These are phyloP conservation scores for Chlorella ohadii DNA, from an alignment of 139 green algal genomes.

Conservation along the genomic window DNA sequence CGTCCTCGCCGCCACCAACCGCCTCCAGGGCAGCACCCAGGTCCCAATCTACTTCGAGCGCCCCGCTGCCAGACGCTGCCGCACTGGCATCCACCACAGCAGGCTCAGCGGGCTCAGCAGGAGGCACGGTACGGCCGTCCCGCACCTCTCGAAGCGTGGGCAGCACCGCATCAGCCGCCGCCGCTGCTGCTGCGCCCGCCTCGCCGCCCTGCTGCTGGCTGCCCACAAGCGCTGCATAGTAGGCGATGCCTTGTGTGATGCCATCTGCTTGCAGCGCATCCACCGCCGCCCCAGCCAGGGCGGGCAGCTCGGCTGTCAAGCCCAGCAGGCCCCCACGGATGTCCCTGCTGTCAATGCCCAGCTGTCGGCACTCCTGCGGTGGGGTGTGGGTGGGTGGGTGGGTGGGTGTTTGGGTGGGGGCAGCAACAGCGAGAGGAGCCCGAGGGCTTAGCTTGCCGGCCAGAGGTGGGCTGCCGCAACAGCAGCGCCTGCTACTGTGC, in stretches of 20 bases:
- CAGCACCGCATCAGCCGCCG: conserved; percentile 25
- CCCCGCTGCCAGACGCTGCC: background rate
- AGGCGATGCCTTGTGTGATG: conserved; percentile 23
- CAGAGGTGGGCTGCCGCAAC: too few relatives aligned
- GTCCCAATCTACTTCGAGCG: conserved; percentile 15
- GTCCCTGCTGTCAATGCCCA: conserved; percentile 47
- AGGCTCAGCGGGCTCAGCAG: background rate
- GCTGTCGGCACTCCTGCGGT: conserved; percentile 63
- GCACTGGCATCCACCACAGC: background rate
- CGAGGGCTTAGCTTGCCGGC: too few relatives aligned
- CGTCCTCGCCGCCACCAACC: background rate
- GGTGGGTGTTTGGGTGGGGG: too few relatives aligned
- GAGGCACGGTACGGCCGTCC: conserved; percentile 33
- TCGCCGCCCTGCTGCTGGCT: conserved; percentile 33
- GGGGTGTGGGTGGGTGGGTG: background rate
- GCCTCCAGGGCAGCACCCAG: conserved; percentile 8
- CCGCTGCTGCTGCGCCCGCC: background rate
- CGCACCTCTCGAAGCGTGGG: conserved; percentile 50
- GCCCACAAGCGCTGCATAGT: conserved; percentile 35
- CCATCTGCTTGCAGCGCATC: conserved; percentile 20
- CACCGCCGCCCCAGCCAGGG: conserved; percentile 43
- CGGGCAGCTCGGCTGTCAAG: conserved; percentile 62
- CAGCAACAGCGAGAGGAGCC: too few relatives aligned
- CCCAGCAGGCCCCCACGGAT: conserved; percentile 54
- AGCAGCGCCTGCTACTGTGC: too few relatives aligned